Percentiles rank a stretch among this genome's conserved stretches.
Evolutionary conservation across 176 grass and related monocot species (phyloP).

Genomic region (Zea mays): Zm-B73-REFERENCE-NAM-5.0 NC_050097.1:24044001-24044500

Average conservation of each 20-base stretch:
- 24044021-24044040: neutral
- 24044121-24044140: no score
- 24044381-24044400: no score
- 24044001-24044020: neutral
- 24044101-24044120: neutral
- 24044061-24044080: neutral
- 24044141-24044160: neutral
- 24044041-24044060: neutral
- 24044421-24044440: neutral
- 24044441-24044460: neutral
- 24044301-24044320: no score
- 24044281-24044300: no score
- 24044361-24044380: neutral
- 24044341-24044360: no score
- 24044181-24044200: neutral
- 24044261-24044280: no score
- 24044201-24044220: neutral
- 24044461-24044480: conserved; percentile 20
- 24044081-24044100: neutral
- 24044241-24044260: no score
- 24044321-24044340: no score
- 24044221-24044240: neutral
- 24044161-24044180: no score
- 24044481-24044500: neutral
- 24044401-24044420: neutral